Conservation (phyloP, 306 rosid species). For the Abrus precatorius region DNA sequence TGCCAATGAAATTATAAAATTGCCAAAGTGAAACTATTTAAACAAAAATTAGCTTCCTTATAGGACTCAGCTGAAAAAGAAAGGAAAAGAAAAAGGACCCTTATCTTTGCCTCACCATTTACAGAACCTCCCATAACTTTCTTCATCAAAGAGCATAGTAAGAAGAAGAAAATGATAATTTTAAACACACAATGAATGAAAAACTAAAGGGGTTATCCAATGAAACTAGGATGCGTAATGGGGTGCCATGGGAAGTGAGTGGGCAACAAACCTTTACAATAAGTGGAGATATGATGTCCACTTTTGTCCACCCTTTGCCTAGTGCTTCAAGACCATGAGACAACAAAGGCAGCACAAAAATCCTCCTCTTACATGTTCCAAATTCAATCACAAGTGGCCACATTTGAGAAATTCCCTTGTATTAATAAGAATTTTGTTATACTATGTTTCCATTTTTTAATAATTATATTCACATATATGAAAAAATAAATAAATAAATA, state of each 20-base stretch:
- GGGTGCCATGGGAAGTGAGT: constrained; percentile 51
- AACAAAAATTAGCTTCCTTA: background rate
- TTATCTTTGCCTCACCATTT: constrained; percentile 29
- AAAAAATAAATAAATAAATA: no score
- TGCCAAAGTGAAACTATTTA: constrained; percentile 17
- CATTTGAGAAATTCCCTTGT: background rate
- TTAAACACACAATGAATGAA: background rate
- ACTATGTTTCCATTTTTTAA: no score
- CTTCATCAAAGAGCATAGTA: background rate
- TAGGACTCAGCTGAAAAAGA: background rate
- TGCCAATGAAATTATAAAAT: constrained; percentile 15
- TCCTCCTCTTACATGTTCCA: background rate
- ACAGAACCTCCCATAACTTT: background rate
- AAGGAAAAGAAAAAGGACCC: background rate
- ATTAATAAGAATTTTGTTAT: background rate
- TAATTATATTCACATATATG: no score
- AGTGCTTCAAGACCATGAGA: constrained; percentile 44
- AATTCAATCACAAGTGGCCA: constrained; percentile 8
- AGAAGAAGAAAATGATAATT: background rate
- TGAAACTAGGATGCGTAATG: no score
- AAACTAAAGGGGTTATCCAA: constrained; percentile 24
- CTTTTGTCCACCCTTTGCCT: constrained; percentile 54
- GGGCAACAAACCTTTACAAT: constrained; percentile 53
- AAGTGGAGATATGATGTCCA: constrained; percentile 63
- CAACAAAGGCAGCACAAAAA: constrained; percentile 17